These are phyloP conservation scores for Allomyces macrogynus DNA, from an alignment of 192 early-diverging fungal species.

Conservation along the genomic window DNA sequence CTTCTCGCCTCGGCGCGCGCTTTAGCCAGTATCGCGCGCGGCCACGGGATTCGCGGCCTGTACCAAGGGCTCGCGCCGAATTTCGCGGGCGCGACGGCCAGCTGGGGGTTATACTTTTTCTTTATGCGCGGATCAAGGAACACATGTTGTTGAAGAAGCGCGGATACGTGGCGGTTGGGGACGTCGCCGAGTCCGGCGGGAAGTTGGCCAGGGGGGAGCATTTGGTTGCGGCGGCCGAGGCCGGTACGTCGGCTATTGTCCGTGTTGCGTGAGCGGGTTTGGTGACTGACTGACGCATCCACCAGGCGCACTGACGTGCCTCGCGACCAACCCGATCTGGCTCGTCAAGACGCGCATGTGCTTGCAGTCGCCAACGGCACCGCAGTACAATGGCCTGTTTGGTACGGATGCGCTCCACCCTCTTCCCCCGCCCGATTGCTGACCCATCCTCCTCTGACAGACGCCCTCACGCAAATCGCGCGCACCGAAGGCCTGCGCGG, in stretches of 20 bases:
- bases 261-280: too few species aligned
- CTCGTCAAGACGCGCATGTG: constrained; percentile 71
- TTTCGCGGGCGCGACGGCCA: constrained; percentile 67
- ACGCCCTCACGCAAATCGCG: constrained; percentile 37
- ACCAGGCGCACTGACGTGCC: constrained; percentile 39
- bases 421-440: too few species aligned
- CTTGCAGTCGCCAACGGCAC: constrained; percentile 1
- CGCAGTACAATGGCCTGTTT: too few species aligned
- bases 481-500: constrained; percentile 52
- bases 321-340: constrained; percentile 62
- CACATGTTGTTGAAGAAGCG: constrained; percentile 15
- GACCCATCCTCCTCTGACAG: too few species aligned
- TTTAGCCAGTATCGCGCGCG: constrained; percentile 28
- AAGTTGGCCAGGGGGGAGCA: constrained; percentile 56
- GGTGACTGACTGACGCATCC: too few species aligned
- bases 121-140: constrained; percentile 54
- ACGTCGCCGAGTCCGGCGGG: constrained; percentile 8
- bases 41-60: constrained; percentile 47
- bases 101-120: constrained; percentile 96
- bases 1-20: constrained; percentile 25
- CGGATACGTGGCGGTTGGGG: constrained; percentile 15
- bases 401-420: too few species aligned
- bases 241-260: constrained; percentile 39
- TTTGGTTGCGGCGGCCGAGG: constrained; percentile 53
- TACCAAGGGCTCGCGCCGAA: constrained; percentile 85